Percentiles rank a stretch among this genome's conserved stretches.
These are phyloP conservation scores for Lentinula sp. DNA, from an alignment of 768 basidiomycete genomes.

Conservation along the genomic window DNA sequence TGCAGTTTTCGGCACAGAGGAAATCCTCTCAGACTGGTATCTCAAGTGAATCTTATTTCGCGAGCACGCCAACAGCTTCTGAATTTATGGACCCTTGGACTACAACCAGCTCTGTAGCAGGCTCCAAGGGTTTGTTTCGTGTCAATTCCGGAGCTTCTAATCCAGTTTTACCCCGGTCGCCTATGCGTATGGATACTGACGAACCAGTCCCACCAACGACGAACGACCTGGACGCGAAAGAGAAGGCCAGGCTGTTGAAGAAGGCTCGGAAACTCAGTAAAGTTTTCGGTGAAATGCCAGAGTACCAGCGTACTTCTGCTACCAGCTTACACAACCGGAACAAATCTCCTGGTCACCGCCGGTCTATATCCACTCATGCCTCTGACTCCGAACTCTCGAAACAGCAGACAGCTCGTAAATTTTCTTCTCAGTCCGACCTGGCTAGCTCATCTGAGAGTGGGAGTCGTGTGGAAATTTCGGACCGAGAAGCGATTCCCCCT, in stretches of 20 bases:
- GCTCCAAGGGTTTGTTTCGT: not conserved
- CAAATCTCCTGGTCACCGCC: not conserved
- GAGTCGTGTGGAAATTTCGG: not conserved
- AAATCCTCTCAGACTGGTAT: not conserved
- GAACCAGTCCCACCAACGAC: constrained; percentile 18
- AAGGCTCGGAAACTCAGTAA: constrained; percentile 38
- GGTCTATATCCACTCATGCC: not conserved
- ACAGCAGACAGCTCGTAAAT: not conserved
- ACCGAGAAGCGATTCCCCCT: not conserved
- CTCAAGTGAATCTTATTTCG: constrained; percentile 4
- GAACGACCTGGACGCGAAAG: constrained; percentile 25
- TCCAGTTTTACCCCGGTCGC: not conserved
- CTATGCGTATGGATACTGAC: constrained; percentile 8
- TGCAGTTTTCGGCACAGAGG: constrained; percentile 14
- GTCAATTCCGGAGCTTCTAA: not conserved
- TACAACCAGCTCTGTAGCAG: not conserved
- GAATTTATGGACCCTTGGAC: not conserved
- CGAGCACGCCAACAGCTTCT: not conserved
- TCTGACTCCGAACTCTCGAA: not conserved
- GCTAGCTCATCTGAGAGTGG: not conserved
- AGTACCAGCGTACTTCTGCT: not conserved
- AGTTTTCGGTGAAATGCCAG: constrained; percentile 22
- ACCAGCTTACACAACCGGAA: not conserved
- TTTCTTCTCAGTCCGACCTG: constrained; percentile 1
- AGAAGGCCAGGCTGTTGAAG: constrained; percentile 31